Evolutionary conservation across 148 eudicot genomes (phyloP), one percentile per base, ranked within the genome.

Genomic region (Rhododendron henanense): DNA sequence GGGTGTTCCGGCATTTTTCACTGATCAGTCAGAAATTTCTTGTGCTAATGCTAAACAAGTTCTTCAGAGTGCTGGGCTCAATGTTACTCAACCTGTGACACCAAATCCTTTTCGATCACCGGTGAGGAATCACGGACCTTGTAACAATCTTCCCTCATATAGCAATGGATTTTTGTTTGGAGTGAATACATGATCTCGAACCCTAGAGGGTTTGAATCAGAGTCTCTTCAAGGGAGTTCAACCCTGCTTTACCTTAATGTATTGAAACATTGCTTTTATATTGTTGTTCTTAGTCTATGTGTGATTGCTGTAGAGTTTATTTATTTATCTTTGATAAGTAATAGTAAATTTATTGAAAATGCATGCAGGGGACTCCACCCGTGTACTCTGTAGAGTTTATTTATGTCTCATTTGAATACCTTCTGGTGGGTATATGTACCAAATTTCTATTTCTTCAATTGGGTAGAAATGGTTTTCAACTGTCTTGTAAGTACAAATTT

Each of bases 31-130:
- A 13, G 90, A 91, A 73, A 78, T 90, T 47, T 90, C 90, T n/a
- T 91, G 93, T 84, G 78, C 86, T 57, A 91, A 91, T 87, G 91
- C 88, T 79, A 88, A 90, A 87, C 93, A 91, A 88, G 90, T 86
- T 85, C 90, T 90, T 85, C 88, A 87, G 59, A 84, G 78, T 74
- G 86, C 91, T 61, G 93, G 93, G 47, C 85, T 90, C 25, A 82
- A 88, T 85, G 85, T 91, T 33, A 88, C 90, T 77, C 90, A 87
- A 65, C 91, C 93, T 3, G 90, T 90, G 84, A 91, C 93, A 16
- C 90, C 93, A 55, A 91, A 91, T 74, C 91, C 93, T 81, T 90
- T 91, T 85, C 90, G 91, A 10, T 91, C 93, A 81, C 93, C 93
- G 21, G 90, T 90, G 63, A 90, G 87, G 81, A 91, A 35, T 74